Conservation (phyloP, 2,329 filamentous ascomycete genomes). For the Ophiostoma himal-ulmi region DNA sequence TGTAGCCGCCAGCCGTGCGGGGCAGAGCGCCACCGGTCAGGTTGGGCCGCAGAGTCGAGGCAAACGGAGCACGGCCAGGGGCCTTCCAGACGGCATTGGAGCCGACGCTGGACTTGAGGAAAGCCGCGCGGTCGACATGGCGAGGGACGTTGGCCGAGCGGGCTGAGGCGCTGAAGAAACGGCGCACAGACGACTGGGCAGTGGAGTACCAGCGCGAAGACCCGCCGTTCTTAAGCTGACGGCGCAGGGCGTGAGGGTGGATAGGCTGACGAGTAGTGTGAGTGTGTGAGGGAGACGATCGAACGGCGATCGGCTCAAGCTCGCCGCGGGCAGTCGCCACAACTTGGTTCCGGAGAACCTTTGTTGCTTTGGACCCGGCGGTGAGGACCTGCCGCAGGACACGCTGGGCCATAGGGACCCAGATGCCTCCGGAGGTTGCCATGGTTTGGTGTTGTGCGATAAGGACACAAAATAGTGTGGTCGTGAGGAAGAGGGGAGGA, state of each 20-base stretch:
- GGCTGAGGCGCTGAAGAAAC: slow-evolving; percentile 44
- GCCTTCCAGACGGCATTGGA: slow-evolving; percentile 53
- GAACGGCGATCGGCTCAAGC: slow-evolving; percentile 43
- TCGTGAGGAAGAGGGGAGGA: neutral
- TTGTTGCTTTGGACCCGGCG: slow-evolving; percentile 41
- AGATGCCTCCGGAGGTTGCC: slow-evolving; percentile 52
- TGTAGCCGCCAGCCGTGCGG: slow-evolving; percentile 85
- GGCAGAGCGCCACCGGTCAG: slow-evolving; percentile 81
- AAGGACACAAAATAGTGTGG: neutral
- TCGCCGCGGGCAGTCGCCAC: slow-evolving; percentile 38
- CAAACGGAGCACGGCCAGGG: slow-evolving; percentile 75
- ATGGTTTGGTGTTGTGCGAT: slow-evolving; percentile 33
- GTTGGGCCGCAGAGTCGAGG: slow-evolving; percentile 82
- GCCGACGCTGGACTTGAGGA: slow-evolving; percentile 45
- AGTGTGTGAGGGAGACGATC: slow-evolving; percentile 30
- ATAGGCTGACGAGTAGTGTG: slow-evolving; percentile 42
- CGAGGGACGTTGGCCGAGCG: slow-evolving; percentile 34
- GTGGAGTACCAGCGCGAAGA: slow-evolving; percentile 37
- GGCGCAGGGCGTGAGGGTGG: slow-evolving; percentile 46
- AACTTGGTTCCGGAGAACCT: slow-evolving; percentile 47
- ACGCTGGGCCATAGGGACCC: slow-evolving; percentile 52
- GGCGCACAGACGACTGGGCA: slow-evolving; percentile 35
- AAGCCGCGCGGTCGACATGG: slow-evolving; percentile 44
- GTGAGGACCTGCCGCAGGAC: slow-evolving; percentile 47
- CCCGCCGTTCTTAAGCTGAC: slow-evolving; percentile 44